These are phyloP conservation scores for Paramyrothecium roridum DNA, from an alignment of 2,329 filamentous ascomycete genomes.

Conservation along the genomic window DNA sequence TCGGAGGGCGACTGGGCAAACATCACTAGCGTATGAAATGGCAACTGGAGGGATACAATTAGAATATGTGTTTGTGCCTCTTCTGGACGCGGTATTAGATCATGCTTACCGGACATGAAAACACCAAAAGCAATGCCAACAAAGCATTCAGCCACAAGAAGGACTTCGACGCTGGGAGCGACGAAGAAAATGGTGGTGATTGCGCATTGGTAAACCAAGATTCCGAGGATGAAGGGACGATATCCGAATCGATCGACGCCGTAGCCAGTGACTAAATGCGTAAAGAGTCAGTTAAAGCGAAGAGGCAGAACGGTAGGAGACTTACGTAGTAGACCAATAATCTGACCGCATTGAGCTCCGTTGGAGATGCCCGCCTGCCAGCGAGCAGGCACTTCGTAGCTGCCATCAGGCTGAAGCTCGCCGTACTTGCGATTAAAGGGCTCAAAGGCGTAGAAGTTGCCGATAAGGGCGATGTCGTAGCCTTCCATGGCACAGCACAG, in stretches of 20 bases:
- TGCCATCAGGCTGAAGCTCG: slow-evolving; percentile 4
- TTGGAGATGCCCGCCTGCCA: slow-evolving; percentile 12
- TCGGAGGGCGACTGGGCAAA: slow-evolving; percentile 8
- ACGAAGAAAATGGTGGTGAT: slow-evolving; percentile 29
- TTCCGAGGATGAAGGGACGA: slow-evolving; percentile 50
- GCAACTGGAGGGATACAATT: too few relatives aligned
- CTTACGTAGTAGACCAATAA: slow-evolving; percentile 16
- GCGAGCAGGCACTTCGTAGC: slow-evolving; percentile 12
- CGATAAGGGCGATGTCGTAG: not conserved
- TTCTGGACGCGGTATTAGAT: too few relatives aligned
- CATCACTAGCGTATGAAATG: slow-evolving; percentile 44
- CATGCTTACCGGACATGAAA: too few relatives aligned
- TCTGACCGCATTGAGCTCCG: slow-evolving; percentile 8
- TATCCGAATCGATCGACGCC: slow-evolving; percentile 14
- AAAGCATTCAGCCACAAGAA: slow-evolving; percentile 42
- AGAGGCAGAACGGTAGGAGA: too few relatives aligned
- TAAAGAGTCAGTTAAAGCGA: too few relatives aligned
- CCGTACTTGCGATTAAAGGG: not conserved
- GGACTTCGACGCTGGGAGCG: slow-evolving; percentile 29
- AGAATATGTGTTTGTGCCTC: too few relatives aligned
- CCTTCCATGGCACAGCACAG: slow-evolving; percentile 53
- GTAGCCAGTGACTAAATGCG: slow-evolving; percentile 17
- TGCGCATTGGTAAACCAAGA: slow-evolving; percentile 22
- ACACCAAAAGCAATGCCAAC: slow-evolving; percentile 40
- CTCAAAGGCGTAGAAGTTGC: not conserved